A percentile compares a stretch with the other conserved stretches of the same genome.
phyloP scores from a whole-genome alignment of 2,329 filamentous ascomycete genomes.

The Westerdykella ornata region DNA sequence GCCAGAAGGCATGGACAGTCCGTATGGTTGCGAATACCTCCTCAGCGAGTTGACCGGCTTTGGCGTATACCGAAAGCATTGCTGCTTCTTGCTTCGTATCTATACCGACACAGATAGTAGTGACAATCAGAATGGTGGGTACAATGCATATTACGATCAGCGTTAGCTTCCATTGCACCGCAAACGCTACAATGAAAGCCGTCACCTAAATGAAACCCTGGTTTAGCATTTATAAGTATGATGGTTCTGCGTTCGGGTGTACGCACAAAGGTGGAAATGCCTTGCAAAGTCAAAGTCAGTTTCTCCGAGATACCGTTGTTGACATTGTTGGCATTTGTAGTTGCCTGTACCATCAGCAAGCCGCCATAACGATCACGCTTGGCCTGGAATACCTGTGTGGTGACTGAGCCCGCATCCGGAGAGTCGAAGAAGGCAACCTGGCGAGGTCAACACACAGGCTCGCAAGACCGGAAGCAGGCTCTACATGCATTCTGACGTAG shows the following conservation, averaged over 20 bases:
- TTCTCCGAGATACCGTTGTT: slow-evolving; percentile 69
- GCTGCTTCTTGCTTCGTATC: slow-evolving; percentile 33
- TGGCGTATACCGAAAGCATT: slow-evolving; percentile 39
- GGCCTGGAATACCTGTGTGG: slow-evolving; percentile 52
- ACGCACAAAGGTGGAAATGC: slow-evolving; percentile 47
- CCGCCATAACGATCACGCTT: too few relatives aligned
- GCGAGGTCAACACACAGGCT: too few relatives aligned
- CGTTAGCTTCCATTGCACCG: slow-evolving; percentile 89
- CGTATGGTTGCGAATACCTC: slow-evolving; percentile 47
- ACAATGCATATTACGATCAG: slow-evolving; percentile 58
- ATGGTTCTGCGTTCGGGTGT: slow-evolving; percentile 29
- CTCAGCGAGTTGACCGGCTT: slow-evolving; percentile 44
- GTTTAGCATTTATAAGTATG: slow-evolving; percentile 35
- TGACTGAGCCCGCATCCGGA: slow-evolving; percentile 85
- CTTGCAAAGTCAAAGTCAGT: slow-evolving; percentile 41
- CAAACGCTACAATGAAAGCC: slow-evolving; percentile 84
- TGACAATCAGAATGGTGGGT: slow-evolving; percentile 38
- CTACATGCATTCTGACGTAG: slow-evolving; percentile 41
- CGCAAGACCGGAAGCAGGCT: too few relatives aligned
- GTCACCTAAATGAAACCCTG: slow-evolving; percentile 39
- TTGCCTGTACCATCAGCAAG: slow-evolving; percentile 49
- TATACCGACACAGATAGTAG: slow-evolving; percentile 29
- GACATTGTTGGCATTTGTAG: slow-evolving; percentile 85
- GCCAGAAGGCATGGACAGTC: slow-evolving; percentile 45
- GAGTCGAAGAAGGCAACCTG: slow-evolving; percentile 56